These are phyloP conservation scores for Tetrapisispora iriomotensis DNA, from an alignment of 805 yeast species.

Conservation along the genomic window DNA sequence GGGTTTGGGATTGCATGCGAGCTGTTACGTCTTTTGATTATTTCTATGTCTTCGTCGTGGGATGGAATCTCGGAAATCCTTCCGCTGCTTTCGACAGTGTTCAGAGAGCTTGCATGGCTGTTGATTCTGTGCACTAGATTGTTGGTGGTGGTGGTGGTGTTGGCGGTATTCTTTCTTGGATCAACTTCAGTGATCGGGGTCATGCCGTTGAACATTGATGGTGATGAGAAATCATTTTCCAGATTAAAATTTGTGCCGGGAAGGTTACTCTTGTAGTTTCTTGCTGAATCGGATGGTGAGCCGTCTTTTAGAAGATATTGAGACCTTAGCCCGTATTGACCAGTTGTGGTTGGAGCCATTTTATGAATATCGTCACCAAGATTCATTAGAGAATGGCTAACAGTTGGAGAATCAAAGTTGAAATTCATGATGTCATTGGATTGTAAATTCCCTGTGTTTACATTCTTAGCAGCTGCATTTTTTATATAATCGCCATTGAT, in stretches of 20 bases:
- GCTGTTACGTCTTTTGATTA: constrained; percentile 2
- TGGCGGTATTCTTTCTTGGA: too few species aligned
- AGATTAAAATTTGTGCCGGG: neutral
- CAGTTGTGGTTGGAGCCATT: neutral
- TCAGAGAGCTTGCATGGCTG: neutral
- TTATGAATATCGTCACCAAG: neutral
- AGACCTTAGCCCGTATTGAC: neutral
- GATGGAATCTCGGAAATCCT: constrained; percentile 21
- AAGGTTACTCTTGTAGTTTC: neutral
- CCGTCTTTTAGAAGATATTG: neutral
- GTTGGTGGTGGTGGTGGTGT: neutral
- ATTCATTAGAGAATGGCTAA: too few species aligned
- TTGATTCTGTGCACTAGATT: neutral
- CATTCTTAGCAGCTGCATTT: neutral
- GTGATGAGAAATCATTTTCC: neutral
- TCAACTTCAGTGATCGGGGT: too few species aligned
- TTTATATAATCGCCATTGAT: neutral
- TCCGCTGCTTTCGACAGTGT: constrained; percentile 5
- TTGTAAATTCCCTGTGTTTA: neutral
- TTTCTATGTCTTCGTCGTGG: constrained; percentile 10
- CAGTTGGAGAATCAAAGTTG: neutral
- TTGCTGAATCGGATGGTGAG: neutral
- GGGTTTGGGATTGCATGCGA: neutral
- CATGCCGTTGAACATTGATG: neutral
- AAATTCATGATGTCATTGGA: constrained; percentile 1